Evolutionary conservation across 192 early-diverging fungal species (phyloP), one percentile per base, ranked within the genome.

Genomic region (Phlyctochytrium bullatum): DNA sequence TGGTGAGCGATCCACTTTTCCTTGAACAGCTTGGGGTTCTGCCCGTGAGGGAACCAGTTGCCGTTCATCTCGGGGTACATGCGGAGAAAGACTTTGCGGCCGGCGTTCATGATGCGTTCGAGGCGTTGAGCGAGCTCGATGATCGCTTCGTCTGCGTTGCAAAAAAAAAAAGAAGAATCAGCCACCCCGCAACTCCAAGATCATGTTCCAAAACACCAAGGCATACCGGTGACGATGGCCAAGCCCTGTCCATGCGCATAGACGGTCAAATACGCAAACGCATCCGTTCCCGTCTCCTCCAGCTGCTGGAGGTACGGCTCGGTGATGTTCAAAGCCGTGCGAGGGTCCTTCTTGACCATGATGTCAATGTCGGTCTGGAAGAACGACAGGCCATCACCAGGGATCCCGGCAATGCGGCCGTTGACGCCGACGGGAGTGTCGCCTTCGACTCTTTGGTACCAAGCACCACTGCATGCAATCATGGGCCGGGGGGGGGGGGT

Each of bases 201-300:
- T n/a, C n/a, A n/a, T n/a, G n/a, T n/a, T n/a, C n/a, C n/a, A n/a
- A n/a, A n/a, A n/a, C n/a, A n/a, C n/a, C n/a, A n/a, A n/a, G n/a
- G n/a, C n/a, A n/a, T n/a, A n/a, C n/a, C n/a, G n/a, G n/a, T n/a
- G n/a, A n/a, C n/a, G n/a, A n/a, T n/a, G n/a, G n/a, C n/a, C n/a
- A n/a, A n/a, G n/a, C n/a, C n/a, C n/a, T n/a, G n/a, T n/a, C n/a
- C n/a, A n/a, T n/a, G n/a, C n/a, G n/a, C n/a, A 54, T 75, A 80
- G 12, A 80, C 62, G 31, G 79, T 80, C 24, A 80, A 52, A 29
- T 69, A 72, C 3, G 74, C n/a, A 34, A 77, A 52, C 0, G 79
- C 75, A 56, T 77, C 73, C 1, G 79, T 65, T 1, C 62, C 54
- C 6, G 79, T 75, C 27, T 65, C 63, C 2, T 66, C 70, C 28